Base-by-base conservation (phyloP, 805 yeast species). In the Ogataea henricii region DNA sequence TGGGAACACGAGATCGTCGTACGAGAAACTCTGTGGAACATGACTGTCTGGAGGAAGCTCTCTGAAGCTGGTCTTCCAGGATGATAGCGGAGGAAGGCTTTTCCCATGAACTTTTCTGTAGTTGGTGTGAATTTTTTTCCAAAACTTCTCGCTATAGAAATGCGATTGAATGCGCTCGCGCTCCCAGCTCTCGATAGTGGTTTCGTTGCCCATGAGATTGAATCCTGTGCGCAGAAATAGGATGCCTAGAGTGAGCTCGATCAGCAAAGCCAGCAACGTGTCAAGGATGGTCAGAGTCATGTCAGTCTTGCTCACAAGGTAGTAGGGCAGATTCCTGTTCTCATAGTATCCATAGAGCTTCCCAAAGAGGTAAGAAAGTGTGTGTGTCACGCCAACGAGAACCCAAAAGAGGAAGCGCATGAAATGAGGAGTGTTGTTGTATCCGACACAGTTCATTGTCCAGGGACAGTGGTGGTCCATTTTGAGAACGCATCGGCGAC, bases 391-490 rank as follows among this genome's bases (percentile, higher is more conserved):
- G 1, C 83, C 71, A 27, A 74, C 59, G 17, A 78, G 63, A 1
- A 87, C 83, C 87, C 90, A 84, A 9, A 74, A 57, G 29, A 91
- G 59, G 61, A 91, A 91, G 46, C 97, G 71, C 52, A 87, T 58
- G 62, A 91, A 91, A 63, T 88, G 91, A 0, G 96, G 89, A 64
- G 81, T 72, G 60, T 91, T 91, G 0, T 66, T 64, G 61, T 81
- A 82, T 0, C 97, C 97, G 17, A 91, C 92, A 62, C 97, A 91
- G 62, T 88, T 91, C 65, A 81, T 78, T 0, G 96, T 89, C 97
- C 97, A 91, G 0, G 97, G 96, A 63, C 85, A 84, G 68, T 90
- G 97, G 63, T 90, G 97, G 64, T 90, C 97, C 97, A 90, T 91
- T 61, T 80, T 78, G 48, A 90, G 64, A n/a, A 90, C 84, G 65